Conservation (phyloP, 2,329 filamentous ascomycete genomes). For the Phoma sp. region DNA sequence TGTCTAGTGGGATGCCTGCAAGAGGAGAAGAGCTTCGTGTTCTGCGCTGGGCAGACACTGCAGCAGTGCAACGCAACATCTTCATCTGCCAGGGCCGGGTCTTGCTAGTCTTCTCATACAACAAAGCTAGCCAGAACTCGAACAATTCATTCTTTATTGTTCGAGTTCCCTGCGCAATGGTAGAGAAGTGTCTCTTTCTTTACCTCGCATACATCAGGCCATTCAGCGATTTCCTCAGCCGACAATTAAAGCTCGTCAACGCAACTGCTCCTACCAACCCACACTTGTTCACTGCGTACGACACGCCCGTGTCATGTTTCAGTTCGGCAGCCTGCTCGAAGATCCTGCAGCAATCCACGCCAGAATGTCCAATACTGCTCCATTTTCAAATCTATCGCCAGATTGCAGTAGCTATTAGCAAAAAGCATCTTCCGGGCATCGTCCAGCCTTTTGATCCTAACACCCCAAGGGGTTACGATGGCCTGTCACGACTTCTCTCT, state of each 20-base stretch:
- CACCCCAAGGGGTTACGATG: slow-evolving; percentile 2
- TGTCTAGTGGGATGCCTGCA: not conserved
- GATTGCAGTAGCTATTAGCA: slow-evolving; percentile 2
- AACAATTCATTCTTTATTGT: slow-evolving; percentile 8
- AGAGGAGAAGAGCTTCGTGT: not conserved
- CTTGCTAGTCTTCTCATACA: slow-evolving; percentile 4
- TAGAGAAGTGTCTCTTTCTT: slow-evolving; percentile 3
- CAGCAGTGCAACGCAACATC: slow-evolving; percentile 1
- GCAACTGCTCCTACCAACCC: slow-evolving; percentile 6
- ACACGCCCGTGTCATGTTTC: slow-evolving; percentile 1
- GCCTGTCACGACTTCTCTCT: slow-evolving; percentile 1
- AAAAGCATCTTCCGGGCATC: slow-evolving; percentile 5
- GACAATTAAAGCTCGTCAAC: slow-evolving; percentile 6
- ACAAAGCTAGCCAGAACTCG: slow-evolving; percentile 1
- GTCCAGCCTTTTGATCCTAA: slow-evolving; percentile 5
- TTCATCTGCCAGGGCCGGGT: not conserved
- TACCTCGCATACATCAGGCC: slow-evolving; percentile 13
- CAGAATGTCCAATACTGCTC: slow-evolving; percentile 2
- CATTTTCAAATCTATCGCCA: slow-evolving; percentile 4
- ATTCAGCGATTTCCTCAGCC: slow-evolving; percentile 7
- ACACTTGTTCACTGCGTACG: slow-evolving; percentile 4
- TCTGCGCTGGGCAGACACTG: not conserved
- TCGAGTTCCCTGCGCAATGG: slow-evolving; percentile 6
- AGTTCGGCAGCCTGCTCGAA: slow-evolving; percentile 3
- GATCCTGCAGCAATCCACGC: not conserved